phyloP scores from a whole-genome alignment of 306 rosid species.

The Astragalus glycyphyllos region DNA sequence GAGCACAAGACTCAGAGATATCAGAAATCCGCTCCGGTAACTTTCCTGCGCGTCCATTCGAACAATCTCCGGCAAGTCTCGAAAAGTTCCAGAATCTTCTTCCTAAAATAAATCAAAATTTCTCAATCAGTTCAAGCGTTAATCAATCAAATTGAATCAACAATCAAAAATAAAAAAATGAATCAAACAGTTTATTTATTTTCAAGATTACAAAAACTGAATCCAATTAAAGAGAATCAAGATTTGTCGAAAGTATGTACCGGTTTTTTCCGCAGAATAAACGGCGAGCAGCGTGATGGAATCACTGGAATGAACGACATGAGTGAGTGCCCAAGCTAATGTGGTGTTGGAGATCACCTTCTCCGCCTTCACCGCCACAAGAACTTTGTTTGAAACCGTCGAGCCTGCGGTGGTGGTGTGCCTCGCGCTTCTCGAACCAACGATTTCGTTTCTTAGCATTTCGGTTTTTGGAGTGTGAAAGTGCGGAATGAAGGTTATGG shows the following conservation, averaged over 20 bases:
- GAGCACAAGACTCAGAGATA: conserved; percentile 93
- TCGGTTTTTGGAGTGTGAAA: neutral
- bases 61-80: conserved; percentile 66
- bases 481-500: conserved; percentile 33
- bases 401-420: conserved; percentile 39
- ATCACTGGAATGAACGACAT: conserved; percentile 77
- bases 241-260: conserved; percentile 40
- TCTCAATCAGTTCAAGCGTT: neutral
- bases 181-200: neutral
- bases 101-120: conserved; percentile 51
- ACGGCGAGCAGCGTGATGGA: conserved; percentile 85
- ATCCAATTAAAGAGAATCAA: conserved; percentile 1
- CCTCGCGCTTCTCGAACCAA: conserved; percentile 59
- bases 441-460: conserved; percentile 51
- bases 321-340: conserved; percentile 91
- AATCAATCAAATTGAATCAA: neutral
- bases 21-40: conserved; percentile 76
- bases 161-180: neutral
- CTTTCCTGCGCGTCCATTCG: conserved; percentile 52
- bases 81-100: conserved; percentile 80
- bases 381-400: conserved; percentile 64
- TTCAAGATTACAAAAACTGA: neutral
- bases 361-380: conserved; percentile 88
- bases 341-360: conserved; percentile 73
- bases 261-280: conserved; percentile 57